Evolutionary conservation across 2,329 filamentous ascomycete species (phyloP), one percentile per base, ranked within the genome.

Genomic region (Apiospora arundinis): DNA sequence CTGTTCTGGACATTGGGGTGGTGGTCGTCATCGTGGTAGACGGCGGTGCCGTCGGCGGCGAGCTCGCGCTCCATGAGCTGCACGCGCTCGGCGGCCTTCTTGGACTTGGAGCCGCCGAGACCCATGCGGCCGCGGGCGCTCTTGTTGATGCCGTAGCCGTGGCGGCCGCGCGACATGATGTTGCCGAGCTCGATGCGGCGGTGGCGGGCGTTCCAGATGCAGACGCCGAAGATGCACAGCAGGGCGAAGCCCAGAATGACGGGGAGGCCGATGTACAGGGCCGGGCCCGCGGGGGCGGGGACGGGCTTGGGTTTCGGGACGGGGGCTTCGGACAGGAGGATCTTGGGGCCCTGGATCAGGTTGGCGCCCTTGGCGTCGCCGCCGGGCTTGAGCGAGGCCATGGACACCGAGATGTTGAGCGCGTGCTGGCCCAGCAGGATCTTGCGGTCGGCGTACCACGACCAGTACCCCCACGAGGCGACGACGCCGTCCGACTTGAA

Each of bases 201-300:
- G n/a, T 82, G 79, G 75, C 85, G 83, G 70, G 84, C 82, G 79
- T 89, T 88, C 83, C 85, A 89, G 83, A 91, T 70, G 81, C 86
- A 84, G 80, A 90, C 78, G 80, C 91, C 83, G 81, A 91, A 60
- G 75, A 89, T 72, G 73, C 87, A 81, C 67, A 89, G 72, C 56
- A 82, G 67, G 70, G 88, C 79, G 76, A 85, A 81, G 68, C 84
- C 85, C n/a, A 88, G 78, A 25, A 87, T 80, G 70, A 82, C 79
- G 23, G 88, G 88, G 7, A 90, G 81, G 18, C 84, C 88, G 74
- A 91, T 87, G 76, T 83, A 83, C 63, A 90, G 80, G 40, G 84
- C 85, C 12, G 81, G 74, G 67, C 83, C 80, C 40, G 77, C 76
- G 21, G 83, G 81, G 7, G 78, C 44, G 48, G 80, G 77, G n/a